These are phyloP conservation scores for Bipolaris bicolor DNA, from an alignment of 2,329 filamentous ascomycete species.

Conservation along the genomic window DNA sequence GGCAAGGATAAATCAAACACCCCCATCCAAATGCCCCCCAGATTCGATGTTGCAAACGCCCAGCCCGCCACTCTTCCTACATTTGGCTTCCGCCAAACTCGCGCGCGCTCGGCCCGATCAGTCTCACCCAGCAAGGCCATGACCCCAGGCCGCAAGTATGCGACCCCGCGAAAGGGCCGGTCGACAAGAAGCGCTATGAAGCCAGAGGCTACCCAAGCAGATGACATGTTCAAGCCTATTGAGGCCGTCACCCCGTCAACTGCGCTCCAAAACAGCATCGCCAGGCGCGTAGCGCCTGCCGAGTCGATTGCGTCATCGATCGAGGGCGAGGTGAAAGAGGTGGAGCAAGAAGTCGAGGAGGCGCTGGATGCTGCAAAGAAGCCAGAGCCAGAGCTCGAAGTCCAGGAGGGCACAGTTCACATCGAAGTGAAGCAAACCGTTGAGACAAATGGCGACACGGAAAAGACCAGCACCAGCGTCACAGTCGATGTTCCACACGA, in stretches of 20 bases:
- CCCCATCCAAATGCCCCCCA: slow-evolving; percentile 79
- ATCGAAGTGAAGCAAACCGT: slow-evolving; percentile 73
- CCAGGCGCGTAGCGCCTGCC: slow-evolving; percentile 36
- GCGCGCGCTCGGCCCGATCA: slow-evolving; percentile 64
- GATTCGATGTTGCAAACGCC: slow-evolving; percentile 66
- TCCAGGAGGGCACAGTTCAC: slow-evolving; percentile 61
- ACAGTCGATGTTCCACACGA: slow-evolving; percentile 76
- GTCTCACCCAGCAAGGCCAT: slow-evolving; percentile 62
- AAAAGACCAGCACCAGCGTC: slow-evolving; percentile 74
- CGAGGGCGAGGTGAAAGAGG: slow-evolving; percentile 49
- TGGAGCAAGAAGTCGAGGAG: slow-evolving; percentile 3
- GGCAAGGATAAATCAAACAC: slow-evolving; percentile 71
- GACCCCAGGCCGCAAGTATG: slow-evolving; percentile 54
- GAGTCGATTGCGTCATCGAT: slow-evolving; percentile 49
- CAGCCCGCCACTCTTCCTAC: slow-evolving; percentile 20
- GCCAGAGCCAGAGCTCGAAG: slow-evolving; percentile 13
- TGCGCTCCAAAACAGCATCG: slow-evolving; percentile 45
- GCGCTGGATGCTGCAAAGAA: slow-evolving; percentile 15
- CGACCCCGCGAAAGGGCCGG: slow-evolving; percentile 62
- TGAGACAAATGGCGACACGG: slow-evolving; percentile 63
- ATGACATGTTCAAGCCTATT: slow-evolving; percentile 50
- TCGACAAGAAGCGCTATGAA: slow-evolving; percentile 50
- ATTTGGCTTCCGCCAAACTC: slow-evolving; percentile 46
- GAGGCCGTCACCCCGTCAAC: slow-evolving; percentile 56
- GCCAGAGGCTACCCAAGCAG: slow-evolving; percentile 36